These are phyloP conservation scores for Pleurozium schreberi DNA, from an alignment of 225 moss, liverwort and hornwort species.

Conservation along the genomic window DNA sequence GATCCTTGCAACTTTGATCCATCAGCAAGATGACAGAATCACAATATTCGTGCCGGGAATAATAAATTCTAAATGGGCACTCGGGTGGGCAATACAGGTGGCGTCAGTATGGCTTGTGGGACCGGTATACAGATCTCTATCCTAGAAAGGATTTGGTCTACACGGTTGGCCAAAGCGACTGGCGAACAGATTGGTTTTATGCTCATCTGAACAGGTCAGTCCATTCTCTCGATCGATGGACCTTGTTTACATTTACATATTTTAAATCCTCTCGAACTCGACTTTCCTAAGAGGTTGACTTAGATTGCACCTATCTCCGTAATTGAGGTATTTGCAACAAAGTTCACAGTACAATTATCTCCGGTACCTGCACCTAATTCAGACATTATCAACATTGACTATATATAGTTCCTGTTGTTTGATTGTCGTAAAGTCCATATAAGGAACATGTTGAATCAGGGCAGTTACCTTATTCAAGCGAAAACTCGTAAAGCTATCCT, in stretches of 20 bases:
- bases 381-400: neutral
- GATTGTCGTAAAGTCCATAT: neutral
- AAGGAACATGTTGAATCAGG: neutral
- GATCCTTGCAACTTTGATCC: neutral
- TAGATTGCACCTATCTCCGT: neutral
- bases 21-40: neutral
- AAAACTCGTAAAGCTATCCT: neutral
- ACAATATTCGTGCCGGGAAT: neutral
- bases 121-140: conserved; percentile 69
- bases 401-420: neutral
- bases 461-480: neutral
- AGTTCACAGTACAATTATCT: neutral
- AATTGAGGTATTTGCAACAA: neutral
- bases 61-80: neutral
- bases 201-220: conserved; percentile 68
- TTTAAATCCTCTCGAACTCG: neutral
- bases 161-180: conserved; percentile 67
- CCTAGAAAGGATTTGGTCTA: conserved; percentile 57
- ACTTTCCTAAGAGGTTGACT: neutral
- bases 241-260: neutral
- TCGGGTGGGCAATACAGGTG: conserved; percentile 31
- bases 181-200: conserved; percentile 77
- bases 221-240: neutral
- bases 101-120: conserved; percentile 89
- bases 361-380: neutral